Evolutionary conservation across 139 green algal genomes (phyloP), one percentile per base, ranked within the genome.

Genomic region (Chlorella ohadii): DNA sequence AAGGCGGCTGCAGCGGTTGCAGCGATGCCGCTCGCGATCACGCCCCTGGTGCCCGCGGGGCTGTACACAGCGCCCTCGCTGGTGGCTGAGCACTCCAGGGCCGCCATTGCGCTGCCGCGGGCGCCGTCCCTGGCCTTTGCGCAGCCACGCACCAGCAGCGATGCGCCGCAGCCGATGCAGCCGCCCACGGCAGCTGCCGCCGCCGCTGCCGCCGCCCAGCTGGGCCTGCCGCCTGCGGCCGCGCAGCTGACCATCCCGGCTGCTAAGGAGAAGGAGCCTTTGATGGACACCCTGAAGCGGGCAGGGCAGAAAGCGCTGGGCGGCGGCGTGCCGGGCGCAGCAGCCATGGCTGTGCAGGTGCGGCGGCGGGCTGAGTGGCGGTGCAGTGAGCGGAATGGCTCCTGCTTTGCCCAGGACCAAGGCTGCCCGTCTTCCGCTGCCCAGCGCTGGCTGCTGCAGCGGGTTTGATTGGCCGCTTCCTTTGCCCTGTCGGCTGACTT

Each of bases 261-360:
- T 3, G 39, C 47, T 20, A 89, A 82, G 66, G 81, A 92, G 77
- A 74, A 81, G n/a, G 79, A 88, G 51, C 73, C 77, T 19, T 68
- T 95, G 33, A 39, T 81, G 20, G 88, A 97, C 31, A 90, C 97
- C 0, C 78, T 95, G 59, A 86, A 85, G 13, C 90, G 92, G 4
- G 95, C 95, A 31, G 90, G 91, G 6, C 90, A 92, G 44, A 85
- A 87, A 19, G 95, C 95, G 1, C 86, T 98, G 71, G 91, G 93
- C 12, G 95, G 95, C 51, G 95, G 95, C 67, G 83, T 98, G 9
- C 94, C 95, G 3, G 95, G 95, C 56, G 93, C 92, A 23, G 92
- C 88, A 11, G 94, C 94, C 7, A 97, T 97, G 93, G 90, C 86
- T 13, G 90, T 97, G 55, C 92, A 97, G 86, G 92, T 64, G 78